These are phyloP conservation scores for Triticum turgidum DNA, from an alignment of 176 grass and related monocot genomes.

Conservation along the genomic window DNA sequence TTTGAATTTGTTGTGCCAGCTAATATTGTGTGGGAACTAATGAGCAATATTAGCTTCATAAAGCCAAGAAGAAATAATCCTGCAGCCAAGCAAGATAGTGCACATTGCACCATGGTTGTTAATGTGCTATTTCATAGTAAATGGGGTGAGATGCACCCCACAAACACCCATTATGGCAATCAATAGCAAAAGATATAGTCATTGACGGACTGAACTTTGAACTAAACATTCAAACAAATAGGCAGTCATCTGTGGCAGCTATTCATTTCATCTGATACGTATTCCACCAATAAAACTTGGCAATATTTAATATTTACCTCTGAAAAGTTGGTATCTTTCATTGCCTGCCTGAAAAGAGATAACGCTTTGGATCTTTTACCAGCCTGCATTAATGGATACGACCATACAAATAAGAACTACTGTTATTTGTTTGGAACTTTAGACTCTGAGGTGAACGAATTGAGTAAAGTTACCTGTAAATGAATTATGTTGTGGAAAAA, in stretches of 20 bases:
- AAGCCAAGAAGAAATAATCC: slow-evolving; percentile 13
- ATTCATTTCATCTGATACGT: background rate
- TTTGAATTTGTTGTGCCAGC: background rate
- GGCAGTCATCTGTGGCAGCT: background rate
- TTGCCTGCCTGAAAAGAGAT: slow-evolving; percentile 70
- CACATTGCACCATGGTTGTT: background rate
- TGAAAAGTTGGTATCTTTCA: slow-evolving; percentile 58
- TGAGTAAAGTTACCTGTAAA: slow-evolving; percentile 77
- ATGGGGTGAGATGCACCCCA: background rate
- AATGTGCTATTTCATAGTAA: background rate
- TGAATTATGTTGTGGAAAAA: slow-evolving; percentile 95
- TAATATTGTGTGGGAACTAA: slow-evolving; percentile 4
- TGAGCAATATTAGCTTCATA: slow-evolving; percentile 13
- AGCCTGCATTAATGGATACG: slow-evolving; percentile 53
- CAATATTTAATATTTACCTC: slow-evolving; percentile 54
- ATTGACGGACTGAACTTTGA: background rate
- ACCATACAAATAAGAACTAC: slow-evolving; percentile 30
- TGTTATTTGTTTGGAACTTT: background rate
- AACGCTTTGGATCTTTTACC: slow-evolving; percentile 85
- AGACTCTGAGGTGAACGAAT: background rate
- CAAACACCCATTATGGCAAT: slow-evolving; percentile 20
- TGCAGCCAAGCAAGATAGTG: background rate
- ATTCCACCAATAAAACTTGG: background rate
- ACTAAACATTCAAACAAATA: slow-evolving; percentile 13
- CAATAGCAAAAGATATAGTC: slow-evolving; percentile 1